phyloP scores from a whole-genome alignment of 805 yeast genomes.

The Candida verbasci region DNA sequence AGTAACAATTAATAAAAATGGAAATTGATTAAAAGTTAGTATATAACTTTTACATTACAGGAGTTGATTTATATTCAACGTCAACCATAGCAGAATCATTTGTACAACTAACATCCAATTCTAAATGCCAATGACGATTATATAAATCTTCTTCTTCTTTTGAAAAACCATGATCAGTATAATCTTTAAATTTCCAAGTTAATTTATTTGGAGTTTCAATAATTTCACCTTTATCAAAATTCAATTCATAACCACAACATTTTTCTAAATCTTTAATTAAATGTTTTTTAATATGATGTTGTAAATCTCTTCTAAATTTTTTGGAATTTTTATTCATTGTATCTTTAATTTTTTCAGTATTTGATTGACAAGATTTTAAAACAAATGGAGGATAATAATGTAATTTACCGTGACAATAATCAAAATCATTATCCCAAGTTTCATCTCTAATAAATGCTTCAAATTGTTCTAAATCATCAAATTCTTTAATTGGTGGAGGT shows the following conservation, averaged over 20 bases:
- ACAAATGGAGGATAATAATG: slow-evolving; percentile 73
- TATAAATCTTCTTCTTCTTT: slow-evolving; percentile 41
- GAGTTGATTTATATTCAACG: slow-evolving; percentile 60
- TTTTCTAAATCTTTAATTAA: slow-evolving; percentile 60
- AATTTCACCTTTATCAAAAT: slow-evolving; percentile 44
- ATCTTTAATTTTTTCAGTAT: slow-evolving; percentile 67
- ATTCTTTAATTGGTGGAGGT: slow-evolving; percentile 44
- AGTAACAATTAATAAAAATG: too few species aligned
- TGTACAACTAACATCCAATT: slow-evolving; percentile 60
- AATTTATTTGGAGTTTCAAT: slow-evolving; percentile 48
- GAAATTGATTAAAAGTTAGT: too few species aligned
- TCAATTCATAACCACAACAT: slow-evolving; percentile 55
- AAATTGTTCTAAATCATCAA: slow-evolving; percentile 61
- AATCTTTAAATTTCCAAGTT: slow-evolving; percentile 62
- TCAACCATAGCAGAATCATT: slow-evolving; percentile 63
- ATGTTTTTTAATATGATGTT: slow-evolving; percentile 72
- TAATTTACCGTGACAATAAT: slow-evolving; percentile 62
- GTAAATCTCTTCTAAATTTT: slow-evolving; percentile 68
- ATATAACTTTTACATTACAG: too few species aligned
- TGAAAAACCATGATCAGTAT: slow-evolving; percentile 50
- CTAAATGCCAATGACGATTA: slow-evolving; percentile 60
- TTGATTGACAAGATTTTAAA: slow-evolving; percentile 59
- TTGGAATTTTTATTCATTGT: slow-evolving; percentile 67
- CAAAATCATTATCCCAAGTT: slow-evolving; percentile 72
- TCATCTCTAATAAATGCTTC: slow-evolving; percentile 65